These are phyloP conservation scores for Starmera amethionina DNA, from an alignment of 805 yeast species.

Conservation along the genomic window DNA sequence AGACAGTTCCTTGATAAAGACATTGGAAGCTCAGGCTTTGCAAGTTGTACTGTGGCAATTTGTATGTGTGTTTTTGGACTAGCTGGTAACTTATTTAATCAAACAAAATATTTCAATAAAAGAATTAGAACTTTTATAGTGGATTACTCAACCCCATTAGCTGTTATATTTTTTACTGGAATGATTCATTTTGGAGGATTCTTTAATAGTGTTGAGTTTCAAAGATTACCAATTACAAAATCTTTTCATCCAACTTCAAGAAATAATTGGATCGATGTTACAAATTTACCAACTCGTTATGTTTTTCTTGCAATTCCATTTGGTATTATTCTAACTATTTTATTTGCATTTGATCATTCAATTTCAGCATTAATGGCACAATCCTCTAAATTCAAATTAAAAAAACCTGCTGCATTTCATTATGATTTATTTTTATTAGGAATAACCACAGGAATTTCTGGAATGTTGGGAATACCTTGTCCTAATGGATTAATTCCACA, in stretches of 20 bases:
- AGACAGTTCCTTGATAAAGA: slow-evolving; percentile 49
- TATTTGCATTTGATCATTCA: slow-evolving; percentile 93
- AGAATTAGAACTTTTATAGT: slow-evolving; percentile 57
- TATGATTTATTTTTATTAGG: slow-evolving; percentile 87
- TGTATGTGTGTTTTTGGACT: slow-evolving; percentile 73
- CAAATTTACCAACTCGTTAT: slow-evolving; percentile 44
- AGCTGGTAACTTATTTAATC: slow-evolving; percentile 38
- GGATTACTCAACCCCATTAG: slow-evolving; percentile 79
- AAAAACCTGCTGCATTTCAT: slow-evolving; percentile 85
- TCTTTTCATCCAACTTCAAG: slow-evolving; percentile 67
- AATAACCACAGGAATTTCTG: slow-evolving; percentile 77
- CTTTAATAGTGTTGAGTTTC: slow-evolving; percentile 45
- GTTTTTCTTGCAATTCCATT: slow-evolving; percentile 89
- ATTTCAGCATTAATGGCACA: slow-evolving; percentile 92
- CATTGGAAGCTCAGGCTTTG: slow-evolving; percentile 46
- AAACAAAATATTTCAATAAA: slow-evolving; percentile 52
- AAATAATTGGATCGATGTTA: slow-evolving; percentile 30
- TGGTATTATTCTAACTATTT: slow-evolving; percentile 72
- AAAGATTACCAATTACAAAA: slow-evolving; percentile 55
- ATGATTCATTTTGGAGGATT: slow-evolving; percentile 87
- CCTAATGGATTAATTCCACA: slow-evolving; percentile 97
- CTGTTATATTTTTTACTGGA: slow-evolving; percentile 86
- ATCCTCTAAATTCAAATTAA: slow-evolving; percentile 66
- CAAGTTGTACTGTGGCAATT: slow-evolving; percentile 65
- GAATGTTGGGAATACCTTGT: slow-evolving; percentile 85